Base-by-base conservation (phyloP, 768 basidiomycete species). In the Serendipita sp. region DNA sequence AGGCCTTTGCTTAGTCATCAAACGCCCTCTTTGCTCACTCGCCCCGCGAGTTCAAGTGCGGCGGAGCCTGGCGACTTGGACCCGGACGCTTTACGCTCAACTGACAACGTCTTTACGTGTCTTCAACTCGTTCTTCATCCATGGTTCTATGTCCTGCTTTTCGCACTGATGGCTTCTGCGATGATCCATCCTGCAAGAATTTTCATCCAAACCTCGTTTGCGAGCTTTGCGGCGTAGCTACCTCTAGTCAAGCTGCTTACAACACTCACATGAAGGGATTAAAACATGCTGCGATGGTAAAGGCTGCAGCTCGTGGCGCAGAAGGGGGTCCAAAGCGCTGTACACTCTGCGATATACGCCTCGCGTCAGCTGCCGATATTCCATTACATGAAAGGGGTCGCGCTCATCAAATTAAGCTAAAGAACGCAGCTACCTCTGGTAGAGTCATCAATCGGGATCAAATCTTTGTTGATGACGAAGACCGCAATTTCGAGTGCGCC, bases 201-300 rank as follows among this genome's bases (percentile, higher is more conserved):
- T 28, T 58, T 58, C 53, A 58, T 58, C 53, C 53, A 58, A 58
- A 58, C 33, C 53, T 58, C 53, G 33, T 58, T 58, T 58, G 53
- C 26, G 53, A 58, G 24, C 53, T 58, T 24, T 58, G 53, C 30
- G 53, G 53, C 11, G 30, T 58, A 58, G 33, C 33, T 9, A 31
- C 53, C 13, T n/a, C 17, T 4, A 58, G 14, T n/a, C 11, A 58
- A 58, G 53, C 22, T 13, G 17, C 13, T 3, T 58, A 22, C n/a
- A 26, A 58, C 33, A 9, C 20, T 9, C 53, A 58, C n/a, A 22
- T 58, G 24, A 58, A 58, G 28, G 30, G 53, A 9, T 34, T 58
- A 9, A 24, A 33, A n/a, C 53, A 58, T 31, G 24, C 24, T 2
- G 30, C 20, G 11, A 58, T 58, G 53, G 45, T 48, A 9, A 20